Evolutionary conservation across 2,329 filamentous ascomycete genomes (phyloP), one percentile per base, ranked within the genome.

Genomic region (Pseudogymnoascus sp.): DNA sequence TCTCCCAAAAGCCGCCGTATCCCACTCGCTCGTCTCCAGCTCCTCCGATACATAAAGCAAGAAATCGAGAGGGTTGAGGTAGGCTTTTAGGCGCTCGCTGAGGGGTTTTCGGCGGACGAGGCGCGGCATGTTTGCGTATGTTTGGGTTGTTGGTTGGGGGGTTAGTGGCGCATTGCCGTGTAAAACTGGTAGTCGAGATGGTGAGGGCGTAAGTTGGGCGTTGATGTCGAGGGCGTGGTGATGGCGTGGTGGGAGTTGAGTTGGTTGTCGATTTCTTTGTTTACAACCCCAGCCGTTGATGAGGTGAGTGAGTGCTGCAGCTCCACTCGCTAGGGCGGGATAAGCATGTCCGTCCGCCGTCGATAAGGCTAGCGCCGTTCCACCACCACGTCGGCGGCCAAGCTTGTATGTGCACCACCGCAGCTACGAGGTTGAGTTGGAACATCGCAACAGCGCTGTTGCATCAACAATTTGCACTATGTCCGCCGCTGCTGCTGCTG

Each of bases 31-130:
- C 28, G 91, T 91, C 73, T 97, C 92, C 65, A 99, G 83, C 76
- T 96, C 91, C 74, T 97, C 93, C 0, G 91, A 95, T 1, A 96
- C 76, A 89, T 91, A 96, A 16, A 99, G 84, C 62, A 94, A 78
- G 71, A 93, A 90, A 76, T 99, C 94, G 78, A 90, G 88, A 2
- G 91, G 91, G 72, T 97, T 93, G 64, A 97, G 79, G 74, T 86
- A 86, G 63, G 89, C 82, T 73, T 86, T 85, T 74, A 97, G 82
- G 74, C 93, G 90, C 81, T 97, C 89, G 31, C 78, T 73, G 69
- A 96, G 82, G 73, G 94, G 88, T 73, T 85, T 85, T 70, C 86
- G 87, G 73, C 94, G 91, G 69, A 99, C 86, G 66, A 96, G 83
- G 71, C 88, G 87, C 70, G 92, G 91, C 82, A 91, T 88, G 73